These are phyloP conservation scores for Trametopsis cervina DNA, from an alignment of 768 basidiomycete genomes.

Conservation along the genomic window DNA sequence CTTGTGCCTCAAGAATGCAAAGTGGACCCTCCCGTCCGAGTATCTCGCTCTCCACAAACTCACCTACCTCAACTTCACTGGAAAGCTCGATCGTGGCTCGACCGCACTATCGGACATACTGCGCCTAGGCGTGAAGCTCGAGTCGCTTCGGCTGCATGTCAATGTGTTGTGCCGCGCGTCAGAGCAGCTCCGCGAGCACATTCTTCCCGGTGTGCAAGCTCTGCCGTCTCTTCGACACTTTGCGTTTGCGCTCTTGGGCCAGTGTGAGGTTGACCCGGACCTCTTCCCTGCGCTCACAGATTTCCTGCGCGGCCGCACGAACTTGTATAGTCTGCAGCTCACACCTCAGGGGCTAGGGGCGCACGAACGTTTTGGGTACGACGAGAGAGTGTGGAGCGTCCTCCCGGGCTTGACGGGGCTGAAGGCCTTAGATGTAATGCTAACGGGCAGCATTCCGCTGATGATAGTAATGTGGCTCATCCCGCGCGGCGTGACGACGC, in stretches of 20 bases:
- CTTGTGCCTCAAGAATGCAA: constrained; percentile 41
- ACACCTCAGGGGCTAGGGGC: constrained; percentile 25
- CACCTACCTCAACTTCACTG: constrained; percentile 54
- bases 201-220: no score
- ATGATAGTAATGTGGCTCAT: constrained; percentile 66
- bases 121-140: constrained; percentile 55
- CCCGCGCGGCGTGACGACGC: constrained; percentile 31
- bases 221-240: constrained; percentile 65
- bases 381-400: constrained; percentile 66
- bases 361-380: constrained; percentile 53
- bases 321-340: constrained; percentile 48
- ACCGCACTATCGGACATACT: constrained; percentile 55
- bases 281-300: constrained; percentile 64
- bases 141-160: constrained; percentile 50
- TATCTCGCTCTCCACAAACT: constrained; percentile 55
- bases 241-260: constrained; percentile 32
- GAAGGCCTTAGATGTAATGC: constrained; percentile 47
- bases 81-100: constrained; percentile 42
- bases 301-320: constrained; percentile 49
- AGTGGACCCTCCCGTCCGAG: constrained; percentile 51
- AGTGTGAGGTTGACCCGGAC: constrained; percentile 42
- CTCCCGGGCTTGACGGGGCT: constrained; percentile 49
- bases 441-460: constrained; percentile 56
- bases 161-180: constrained; percentile 43
- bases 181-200: constrained; percentile 40